Percentiles rank a stretch among this genome's conserved stretches.
Conservation (phyloP, 2,329 filamentous ascomycete genomes). For the Sarocladium kiliense region DNA sequence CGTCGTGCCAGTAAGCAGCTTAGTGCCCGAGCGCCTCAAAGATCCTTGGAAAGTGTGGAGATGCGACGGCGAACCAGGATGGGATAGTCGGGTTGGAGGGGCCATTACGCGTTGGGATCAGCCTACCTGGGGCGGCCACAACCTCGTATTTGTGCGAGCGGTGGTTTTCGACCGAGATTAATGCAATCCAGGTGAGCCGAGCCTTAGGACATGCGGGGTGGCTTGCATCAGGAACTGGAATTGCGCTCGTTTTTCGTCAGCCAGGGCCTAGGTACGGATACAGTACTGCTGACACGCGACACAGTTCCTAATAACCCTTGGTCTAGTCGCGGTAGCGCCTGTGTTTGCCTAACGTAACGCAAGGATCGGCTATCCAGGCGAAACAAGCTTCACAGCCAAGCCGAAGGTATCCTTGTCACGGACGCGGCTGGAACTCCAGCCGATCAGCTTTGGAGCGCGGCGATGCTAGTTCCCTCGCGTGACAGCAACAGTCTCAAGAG, state of each 20-base stretch:
- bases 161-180: no score
- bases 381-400: conserved; percentile 7
- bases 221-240: no score
- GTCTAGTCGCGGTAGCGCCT: background rate
- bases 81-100: background rate
- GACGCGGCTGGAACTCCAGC: background rate
- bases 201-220: no score
- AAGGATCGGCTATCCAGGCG: background rate
- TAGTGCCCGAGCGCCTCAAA: background rate
- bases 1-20: background rate
- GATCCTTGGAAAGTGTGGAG: background rate
- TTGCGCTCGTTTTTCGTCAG: no score
- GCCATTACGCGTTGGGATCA: no score
- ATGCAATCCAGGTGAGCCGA: no score
- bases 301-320: background rate
- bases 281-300: no score
- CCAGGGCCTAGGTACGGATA: no score
- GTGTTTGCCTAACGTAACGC: background rate
- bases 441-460: background rate
- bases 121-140: no score
- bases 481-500: background rate
- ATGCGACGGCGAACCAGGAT: no score
- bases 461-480: background rate
- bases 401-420: background rate
- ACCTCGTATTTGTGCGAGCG: no score